Conservation (phyloP, 1,139 yeast species). For the Blastobotrys aristatus region DNA sequence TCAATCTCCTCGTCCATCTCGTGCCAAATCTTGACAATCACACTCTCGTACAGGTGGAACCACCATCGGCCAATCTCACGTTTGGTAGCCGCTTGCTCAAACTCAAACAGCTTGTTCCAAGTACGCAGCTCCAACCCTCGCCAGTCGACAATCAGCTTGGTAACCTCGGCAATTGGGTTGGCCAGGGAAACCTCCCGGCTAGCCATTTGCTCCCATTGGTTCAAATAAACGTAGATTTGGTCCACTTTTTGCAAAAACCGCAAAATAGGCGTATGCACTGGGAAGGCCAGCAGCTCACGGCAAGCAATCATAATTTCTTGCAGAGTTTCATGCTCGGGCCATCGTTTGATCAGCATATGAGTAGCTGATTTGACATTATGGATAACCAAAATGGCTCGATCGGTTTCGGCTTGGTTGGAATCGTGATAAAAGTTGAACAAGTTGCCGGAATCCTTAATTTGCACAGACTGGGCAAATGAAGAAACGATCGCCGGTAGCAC, state of each 20-base stretch:
- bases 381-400: conserved; percentile 51
- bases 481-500: conserved; percentile 3
- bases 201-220: conserved; percentile 95
- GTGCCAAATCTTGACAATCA: conserved; percentile 34
- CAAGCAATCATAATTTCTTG: conserved; percentile 63
- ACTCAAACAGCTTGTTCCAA: conserved; percentile 71
- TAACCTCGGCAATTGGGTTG: conserved; percentile 50
- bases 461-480: background rate
- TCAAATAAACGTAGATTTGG: conserved; percentile 71
- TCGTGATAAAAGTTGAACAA: conserved; percentile 65
- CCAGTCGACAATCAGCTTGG: conserved; percentile 79
- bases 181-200: conserved; percentile 67
- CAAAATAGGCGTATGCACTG: conserved; percentile 69
- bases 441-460: conserved; percentile 11
- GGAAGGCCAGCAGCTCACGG: conserved; percentile 58
- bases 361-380: conserved; percentile 46
- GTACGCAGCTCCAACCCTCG: conserved; percentile 78
- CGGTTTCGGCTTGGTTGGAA: conserved; percentile 56
- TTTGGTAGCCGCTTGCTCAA: conserved; percentile 55
- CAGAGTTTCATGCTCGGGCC: conserved; percentile 96
- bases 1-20: conserved; percentile 31
- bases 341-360: conserved; percentile 50
- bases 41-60: conserved; percentile 80
- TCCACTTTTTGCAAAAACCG: conserved; percentile 77
- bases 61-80: conserved; percentile 71